Evolutionary conservation across 2,329 filamentous ascomycete genomes (phyloP).

Genomic region (Elsinoe batatas): DNA sequence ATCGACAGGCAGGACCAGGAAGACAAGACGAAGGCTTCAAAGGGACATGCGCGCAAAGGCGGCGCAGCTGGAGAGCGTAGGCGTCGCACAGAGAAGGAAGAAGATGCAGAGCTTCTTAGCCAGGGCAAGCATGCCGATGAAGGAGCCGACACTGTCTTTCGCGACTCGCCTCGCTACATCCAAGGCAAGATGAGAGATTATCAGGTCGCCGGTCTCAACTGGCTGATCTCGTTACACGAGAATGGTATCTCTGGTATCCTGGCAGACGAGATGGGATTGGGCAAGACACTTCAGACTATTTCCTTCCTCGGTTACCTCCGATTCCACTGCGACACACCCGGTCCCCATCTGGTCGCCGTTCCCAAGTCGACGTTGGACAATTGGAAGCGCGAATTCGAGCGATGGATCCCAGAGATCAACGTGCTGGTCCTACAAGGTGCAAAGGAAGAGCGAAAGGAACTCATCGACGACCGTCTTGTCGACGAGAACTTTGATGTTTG

Average conservation of each 20-base stretch:
- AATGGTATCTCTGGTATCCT: constrained; percentile 98
- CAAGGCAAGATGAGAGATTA: constrained; percentile 90
- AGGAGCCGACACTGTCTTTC: constrained; percentile 64
- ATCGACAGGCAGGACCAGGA: constrained; percentile 87
- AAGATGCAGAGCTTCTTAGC: constrained; percentile 77
- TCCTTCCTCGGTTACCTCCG: constrained; percentile 91
- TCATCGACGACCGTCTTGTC: constrained; percentile 85
- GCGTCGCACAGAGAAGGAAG: constrained; percentile 90
- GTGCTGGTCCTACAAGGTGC: constrained; percentile 88
- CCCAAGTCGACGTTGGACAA: constrained; percentile 98
- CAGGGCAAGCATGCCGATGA: constrained; percentile 84
- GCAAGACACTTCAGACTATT: constrained; percentile 96
- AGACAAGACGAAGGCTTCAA: constrained; percentile 58
- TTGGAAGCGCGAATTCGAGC: constrained; percentile 90
- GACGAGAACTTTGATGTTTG: constrained; percentile 96
- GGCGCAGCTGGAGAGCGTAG: constrained; percentile 69
- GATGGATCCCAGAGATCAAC: constrained; percentile 92
- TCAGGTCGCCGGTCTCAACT: constrained; percentile 89
- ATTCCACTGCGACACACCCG: constrained; percentile 79
- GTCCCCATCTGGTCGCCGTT: constrained; percentile 83
- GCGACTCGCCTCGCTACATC: constrained; percentile 86
- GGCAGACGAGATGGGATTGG: constrained; percentile 96
- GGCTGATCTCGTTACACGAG: constrained; percentile 94
- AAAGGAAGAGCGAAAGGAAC: constrained; percentile 79
- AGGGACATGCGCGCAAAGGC: constrained; percentile 67